Evolutionary conservation across 768 basidiomycete species (phyloP).

Genomic region (Boletus reticulatus): DNA sequence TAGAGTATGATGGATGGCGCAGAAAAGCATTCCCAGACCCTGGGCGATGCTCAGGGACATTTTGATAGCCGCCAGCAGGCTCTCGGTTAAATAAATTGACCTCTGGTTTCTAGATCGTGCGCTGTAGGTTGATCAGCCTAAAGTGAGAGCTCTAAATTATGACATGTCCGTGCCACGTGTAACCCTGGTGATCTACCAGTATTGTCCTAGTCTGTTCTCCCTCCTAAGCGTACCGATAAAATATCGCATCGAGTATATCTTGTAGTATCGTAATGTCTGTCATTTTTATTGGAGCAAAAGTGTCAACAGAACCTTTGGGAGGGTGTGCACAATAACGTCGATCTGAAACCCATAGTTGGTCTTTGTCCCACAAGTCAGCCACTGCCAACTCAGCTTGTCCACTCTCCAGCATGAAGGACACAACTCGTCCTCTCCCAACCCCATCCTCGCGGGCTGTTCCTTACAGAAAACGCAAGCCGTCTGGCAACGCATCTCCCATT

Average conservation of each 20-base stretch:
- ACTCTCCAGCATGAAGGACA: constrained; percentile 24
- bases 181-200: too few species aligned
- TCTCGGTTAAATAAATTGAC: not conserved
- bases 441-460: constrained; percentile 10
- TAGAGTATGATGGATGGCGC: too few species aligned
- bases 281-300: too few species aligned
- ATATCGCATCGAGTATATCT: too few species aligned
- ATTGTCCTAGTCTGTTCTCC: too few species aligned
- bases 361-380: constrained; percentile 17
- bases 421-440: constrained; percentile 13
- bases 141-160: too few species aligned
- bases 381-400: constrained; percentile 4
- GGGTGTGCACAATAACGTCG: not conserved
- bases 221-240: too few species aligned
- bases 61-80: not conserved
- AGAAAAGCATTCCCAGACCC: too few species aligned
- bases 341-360: constrained; percentile 2
- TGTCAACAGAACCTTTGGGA: not conserved
- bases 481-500: constrained; percentile 2
- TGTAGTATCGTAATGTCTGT: too few species aligned
- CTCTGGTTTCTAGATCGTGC: too few species aligned
- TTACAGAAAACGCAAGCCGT: constrained; percentile 17
- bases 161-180: too few species aligned
- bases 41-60: not conserved
- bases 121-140: too few species aligned